Evolutionary conservation across 768 basidiomycete genomes (phyloP).

Genomic region (Lentinula boryana): DNA sequence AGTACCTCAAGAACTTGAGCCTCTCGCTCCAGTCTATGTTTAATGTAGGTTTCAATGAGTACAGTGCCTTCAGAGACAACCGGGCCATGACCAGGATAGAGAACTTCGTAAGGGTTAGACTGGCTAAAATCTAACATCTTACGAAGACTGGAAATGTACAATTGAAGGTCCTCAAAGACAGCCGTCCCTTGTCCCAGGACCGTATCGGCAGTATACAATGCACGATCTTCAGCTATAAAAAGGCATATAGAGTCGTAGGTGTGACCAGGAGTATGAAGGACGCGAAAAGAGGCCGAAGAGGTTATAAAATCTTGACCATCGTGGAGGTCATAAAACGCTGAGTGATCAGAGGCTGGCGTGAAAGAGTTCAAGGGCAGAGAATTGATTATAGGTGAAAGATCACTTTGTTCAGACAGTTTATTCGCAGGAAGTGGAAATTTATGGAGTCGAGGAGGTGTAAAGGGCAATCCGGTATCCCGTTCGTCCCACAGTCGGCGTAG

Average conservation of each 20-base stretch:
- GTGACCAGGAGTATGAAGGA: constrained; percentile 88
- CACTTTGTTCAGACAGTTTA: constrained; percentile 20
- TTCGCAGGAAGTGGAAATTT: constrained; percentile 49
- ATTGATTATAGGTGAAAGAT: constrained; percentile 33
- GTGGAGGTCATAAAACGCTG: constrained; percentile 49
- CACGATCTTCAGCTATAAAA: constrained; percentile 59
- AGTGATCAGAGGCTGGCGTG: constrained; percentile 34
- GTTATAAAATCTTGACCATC: constrained; percentile 49
- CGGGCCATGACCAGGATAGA: constrained; percentile 93
- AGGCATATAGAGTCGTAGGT: constrained; percentile 82
- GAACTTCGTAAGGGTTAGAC: constrained; percentile 22
- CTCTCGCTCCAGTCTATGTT: constrained; percentile 79
- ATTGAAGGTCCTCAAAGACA: constrained; percentile 77
- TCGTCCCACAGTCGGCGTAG: constrained; percentile 59
- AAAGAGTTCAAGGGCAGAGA: constrained; percentile 39
- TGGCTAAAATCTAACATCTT: constrained; percentile 40
- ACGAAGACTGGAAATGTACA: constrained; percentile 62
- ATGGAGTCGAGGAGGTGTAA: constrained; percentile 66
- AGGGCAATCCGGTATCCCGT: constrained; percentile 38
- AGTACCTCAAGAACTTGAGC: constrained; percentile 61
- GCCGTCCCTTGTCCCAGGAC: constrained; percentile 88
- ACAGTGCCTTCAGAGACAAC: constrained; percentile 58
- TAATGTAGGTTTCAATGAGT: constrained; percentile 65
- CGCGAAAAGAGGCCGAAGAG: constrained; percentile 36
- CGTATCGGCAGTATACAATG: constrained; percentile 87